Percentiles rank a stretch among this genome's conserved stretches.
These are phyloP conservation scores for Blastobotrys robertii DNA, from an alignment of 805 yeast genomes.

Conservation along the genomic window DNA sequence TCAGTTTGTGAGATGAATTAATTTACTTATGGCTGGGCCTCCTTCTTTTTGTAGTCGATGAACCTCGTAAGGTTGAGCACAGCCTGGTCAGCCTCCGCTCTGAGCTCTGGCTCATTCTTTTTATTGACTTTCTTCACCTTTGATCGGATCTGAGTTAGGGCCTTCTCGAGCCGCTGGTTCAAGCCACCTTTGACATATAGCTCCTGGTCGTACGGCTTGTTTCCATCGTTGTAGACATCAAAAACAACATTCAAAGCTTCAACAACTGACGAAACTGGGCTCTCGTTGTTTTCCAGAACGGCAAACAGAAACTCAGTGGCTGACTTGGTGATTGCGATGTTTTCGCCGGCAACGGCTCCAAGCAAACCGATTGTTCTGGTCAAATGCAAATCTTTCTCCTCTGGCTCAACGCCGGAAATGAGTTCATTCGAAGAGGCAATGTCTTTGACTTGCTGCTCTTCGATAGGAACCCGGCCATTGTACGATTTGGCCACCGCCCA, in stretches of 20 bases:
- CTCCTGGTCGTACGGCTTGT: conserved; percentile 54
- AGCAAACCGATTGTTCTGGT: conserved; percentile 39
- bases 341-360: conserved; percentile 24
- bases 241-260: conserved; percentile 59
- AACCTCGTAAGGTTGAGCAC: conserved; percentile 61
- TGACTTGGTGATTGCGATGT: conserved; percentile 33
- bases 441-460: conserved; percentile 1
- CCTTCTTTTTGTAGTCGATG: conserved; percentile 59
- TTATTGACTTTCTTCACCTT: conserved; percentile 58
- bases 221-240: conserved; percentile 72
- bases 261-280: conserved; percentile 29
- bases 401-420: not conserved
- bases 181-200: conserved; percentile 52
- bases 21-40: conserved; percentile 22
- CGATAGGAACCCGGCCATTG: conserved; percentile 14
- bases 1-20: not conserved
- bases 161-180: conserved; percentile 32
- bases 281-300: conserved; percentile 23
- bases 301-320: conserved; percentile 38
- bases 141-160: conserved; percentile 40
- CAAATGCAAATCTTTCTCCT: not conserved
- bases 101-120: conserved; percentile 46
- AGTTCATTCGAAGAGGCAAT: not conserved
- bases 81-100: conserved; percentile 57
- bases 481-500: conserved; percentile 35